Evolutionary conservation across 2,329 filamentous ascomycete species (phyloP).

Genomic region (Colletotrichum navitas): DNA sequence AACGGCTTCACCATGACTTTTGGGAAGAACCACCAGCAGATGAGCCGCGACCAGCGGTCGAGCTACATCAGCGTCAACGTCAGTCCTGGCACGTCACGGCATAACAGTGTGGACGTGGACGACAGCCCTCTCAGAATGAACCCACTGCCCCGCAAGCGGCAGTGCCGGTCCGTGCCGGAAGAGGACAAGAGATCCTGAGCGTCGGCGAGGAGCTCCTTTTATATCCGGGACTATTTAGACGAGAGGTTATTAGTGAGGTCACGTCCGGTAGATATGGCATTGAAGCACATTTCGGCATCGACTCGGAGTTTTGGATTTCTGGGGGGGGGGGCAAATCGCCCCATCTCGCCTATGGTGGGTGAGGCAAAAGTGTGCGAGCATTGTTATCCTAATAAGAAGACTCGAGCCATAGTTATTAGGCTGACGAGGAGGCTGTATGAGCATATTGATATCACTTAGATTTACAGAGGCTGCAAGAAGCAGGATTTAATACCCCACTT

Average conservation of each 20-base stretch:
- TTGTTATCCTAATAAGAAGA: not conserved
- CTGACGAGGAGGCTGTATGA: not conserved
- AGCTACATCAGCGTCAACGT: conserved; percentile 46
- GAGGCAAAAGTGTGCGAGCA: not conserved
- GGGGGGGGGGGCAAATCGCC: too few species aligned
- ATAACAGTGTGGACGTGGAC: conserved; percentile 52
- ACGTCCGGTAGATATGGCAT: not conserved
- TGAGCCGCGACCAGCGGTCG: conserved; percentile 29
- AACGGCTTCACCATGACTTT: conserved; percentile 61
- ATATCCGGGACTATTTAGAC: not conserved
- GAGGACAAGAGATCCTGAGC: conserved; percentile 29
- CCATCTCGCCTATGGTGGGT: not conserved
- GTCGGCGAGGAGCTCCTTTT: not conserved
- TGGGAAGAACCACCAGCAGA: conserved; percentile 46
- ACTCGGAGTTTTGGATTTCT: conserved; percentile 14
- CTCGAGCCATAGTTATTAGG: not conserved
- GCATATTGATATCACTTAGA: not conserved
- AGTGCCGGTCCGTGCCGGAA: conserved; percentile 29
- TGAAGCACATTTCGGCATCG: conserved; percentile 20
- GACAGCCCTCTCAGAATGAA: conserved; percentile 38
- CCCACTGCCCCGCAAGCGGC: conserved; percentile 18
- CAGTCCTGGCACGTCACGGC: conserved; percentile 60
- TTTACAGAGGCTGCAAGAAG: not conserved
- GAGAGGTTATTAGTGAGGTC: not conserved
- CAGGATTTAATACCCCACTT: not conserved